Evolutionary conservation across 2,329 filamentous ascomycete species (phyloP).

Genomic region (Paraphoma sp.): DNA sequence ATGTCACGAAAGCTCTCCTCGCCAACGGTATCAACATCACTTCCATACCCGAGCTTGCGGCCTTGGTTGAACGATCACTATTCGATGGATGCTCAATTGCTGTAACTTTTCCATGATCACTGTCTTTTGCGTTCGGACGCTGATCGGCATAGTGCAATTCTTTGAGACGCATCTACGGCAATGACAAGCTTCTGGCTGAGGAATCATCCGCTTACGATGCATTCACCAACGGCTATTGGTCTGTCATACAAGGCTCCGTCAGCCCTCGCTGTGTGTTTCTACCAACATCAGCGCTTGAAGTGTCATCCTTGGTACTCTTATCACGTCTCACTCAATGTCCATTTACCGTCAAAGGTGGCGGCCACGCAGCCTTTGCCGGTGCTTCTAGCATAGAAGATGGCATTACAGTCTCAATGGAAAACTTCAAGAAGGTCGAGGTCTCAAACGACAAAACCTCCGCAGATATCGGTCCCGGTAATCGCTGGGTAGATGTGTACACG

Average conservation of each 20-base stretch:
- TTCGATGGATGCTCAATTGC: slow-evolving; percentile 24
- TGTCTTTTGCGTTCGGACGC: not conserved
- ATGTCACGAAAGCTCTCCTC: slow-evolving; percentile 26
- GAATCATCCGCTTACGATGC: slow-evolving; percentile 21
- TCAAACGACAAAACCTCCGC: slow-evolving; percentile 31
- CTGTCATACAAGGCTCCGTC: slow-evolving; percentile 29
- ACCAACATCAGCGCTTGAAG: slow-evolving; percentile 23
- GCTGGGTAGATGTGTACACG: slow-evolving; percentile 45
- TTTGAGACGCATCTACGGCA: slow-evolving; percentile 29
- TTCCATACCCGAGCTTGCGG: slow-evolving; percentile 20
- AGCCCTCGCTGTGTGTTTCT: slow-evolving; percentile 38
- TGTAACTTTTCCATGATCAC: slow-evolving; percentile 17
- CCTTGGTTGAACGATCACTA: slow-evolving; percentile 3
- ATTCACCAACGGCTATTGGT: slow-evolving; percentile 37
- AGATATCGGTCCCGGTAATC: slow-evolving; percentile 39
- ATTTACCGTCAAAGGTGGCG: slow-evolving; percentile 55
- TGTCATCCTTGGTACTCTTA: slow-evolving; percentile 26
- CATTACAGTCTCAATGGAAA: slow-evolving; percentile 51
- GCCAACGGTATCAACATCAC: slow-evolving; percentile 25
- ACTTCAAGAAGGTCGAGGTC: slow-evolving; percentile 35
- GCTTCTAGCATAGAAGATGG: slow-evolving; percentile 52
- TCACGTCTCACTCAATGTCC: slow-evolving; percentile 35
- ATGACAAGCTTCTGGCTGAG: slow-evolving; percentile 17
- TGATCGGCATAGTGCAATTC: slow-evolving; percentile 27
- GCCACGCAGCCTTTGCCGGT: slow-evolving; percentile 51